A percentile compares a stretch with the other conserved stretches of the same genome.
Conservation (phyloP, 202 grass and related monocot genomes). For the Thinopyrum obtusiflorum region DNA sequence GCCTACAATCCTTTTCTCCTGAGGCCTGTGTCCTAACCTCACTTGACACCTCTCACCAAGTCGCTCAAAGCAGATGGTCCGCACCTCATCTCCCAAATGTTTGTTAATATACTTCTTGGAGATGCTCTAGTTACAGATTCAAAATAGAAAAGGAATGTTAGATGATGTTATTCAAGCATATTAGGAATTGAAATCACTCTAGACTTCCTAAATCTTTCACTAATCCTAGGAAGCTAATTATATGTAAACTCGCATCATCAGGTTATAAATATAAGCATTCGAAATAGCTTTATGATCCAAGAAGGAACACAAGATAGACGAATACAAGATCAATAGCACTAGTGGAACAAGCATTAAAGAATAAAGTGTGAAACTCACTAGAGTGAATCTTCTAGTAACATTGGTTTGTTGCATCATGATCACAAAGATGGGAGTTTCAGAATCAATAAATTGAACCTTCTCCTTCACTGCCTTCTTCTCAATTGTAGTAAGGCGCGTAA, state of each 20-base stretch:
- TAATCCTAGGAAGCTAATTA: not conserved
- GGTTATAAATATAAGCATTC: not conserved
- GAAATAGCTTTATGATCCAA: not conserved
- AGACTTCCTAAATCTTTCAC: not conserved
- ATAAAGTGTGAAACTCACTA: constrained; percentile 11
- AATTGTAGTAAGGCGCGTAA: not conserved
- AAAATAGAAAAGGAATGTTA: not conserved
- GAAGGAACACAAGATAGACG: not conserved
- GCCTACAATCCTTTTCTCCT: not conserved
- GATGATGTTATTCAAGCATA: not conserved
- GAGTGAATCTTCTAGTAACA: constrained; percentile 14
- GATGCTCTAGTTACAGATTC: constrained; percentile 12
- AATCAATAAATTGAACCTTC: not conserved
- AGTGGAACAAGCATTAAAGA: not conserved
- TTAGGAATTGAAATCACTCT: not conserved
- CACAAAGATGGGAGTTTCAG: constrained; percentile 8
- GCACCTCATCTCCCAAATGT: not conserved
- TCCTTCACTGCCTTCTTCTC: not conserved
- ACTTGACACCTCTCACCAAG: constrained; percentile 16
- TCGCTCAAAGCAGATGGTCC: not conserved
- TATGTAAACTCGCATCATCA: not conserved
- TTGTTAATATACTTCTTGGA: constrained; percentile 8
- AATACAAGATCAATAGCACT: not conserved
- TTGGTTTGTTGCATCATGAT: constrained; percentile 10
- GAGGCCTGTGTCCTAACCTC: not conserved